Evolutionary conservation across 129 eudicot genomes (phyloP).

Genomic region (Helianthus annuus): HanXRQr2.0-SUNRISE NC_035446.2:130395851-130396350

Average conservation of each 20-base stretch:
- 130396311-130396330: background rate
- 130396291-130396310: background rate
- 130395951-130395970: background rate
- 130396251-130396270: background rate
- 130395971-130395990: background rate
- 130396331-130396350: no score
- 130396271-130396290: background rate
- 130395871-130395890: no score
- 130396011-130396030: slow-evolving; percentile 18
- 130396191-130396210: slow-evolving; percentile 19
- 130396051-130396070: slow-evolving; percentile 23
- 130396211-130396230: background rate
- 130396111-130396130: slow-evolving; percentile 27
- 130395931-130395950: background rate
- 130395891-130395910: no score
- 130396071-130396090: slow-evolving; percentile 41
- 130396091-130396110: slow-evolving; percentile 53
- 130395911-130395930: background rate
- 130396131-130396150: slow-evolving; percentile 39
- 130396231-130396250: background rate
- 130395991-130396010: background rate
- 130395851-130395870: no score
- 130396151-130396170: slow-evolving; percentile 37
- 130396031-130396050: slow-evolving; percentile 28
- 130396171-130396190: slow-evolving; percentile 30